phyloP scores from a whole-genome alignment of 495 filamentous ascomycete genomes.

The Friedmanniomyces endolithicus region DNA sequence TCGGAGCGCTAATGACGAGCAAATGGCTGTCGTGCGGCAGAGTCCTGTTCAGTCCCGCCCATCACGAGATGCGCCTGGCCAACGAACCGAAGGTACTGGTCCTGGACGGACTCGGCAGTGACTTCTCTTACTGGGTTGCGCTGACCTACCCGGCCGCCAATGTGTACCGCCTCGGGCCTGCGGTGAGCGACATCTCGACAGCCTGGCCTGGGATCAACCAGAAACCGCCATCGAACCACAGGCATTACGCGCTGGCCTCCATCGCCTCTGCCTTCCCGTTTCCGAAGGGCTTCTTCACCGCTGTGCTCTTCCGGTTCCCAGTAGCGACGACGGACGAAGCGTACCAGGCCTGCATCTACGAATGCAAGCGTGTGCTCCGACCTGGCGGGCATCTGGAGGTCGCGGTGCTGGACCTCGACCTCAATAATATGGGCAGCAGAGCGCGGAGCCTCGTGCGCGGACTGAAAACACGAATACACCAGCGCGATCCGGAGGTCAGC shows the following conservation, averaged over 20 bases:
- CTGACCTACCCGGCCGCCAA: constrained; percentile 76
- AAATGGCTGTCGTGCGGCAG: constrained; percentile 90
- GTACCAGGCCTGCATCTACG: constrained; percentile 69
- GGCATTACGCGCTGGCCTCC: constrained; percentile 63
- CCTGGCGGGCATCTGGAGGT: constrained; percentile 72
- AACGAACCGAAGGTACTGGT: constrained; percentile 58
- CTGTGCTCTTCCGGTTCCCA: constrained; percentile 82
- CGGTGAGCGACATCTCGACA: constrained; percentile 34
- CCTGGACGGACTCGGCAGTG: constrained; percentile 79
- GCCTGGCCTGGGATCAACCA: constrained; percentile 24
- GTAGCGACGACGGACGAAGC: constrained; percentile 55
- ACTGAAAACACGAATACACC: constrained; percentile 64
- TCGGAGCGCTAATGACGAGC: constrained; percentile 64
- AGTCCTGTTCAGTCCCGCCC: constrained; percentile 85
- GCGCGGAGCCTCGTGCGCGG: constrained; percentile 63
- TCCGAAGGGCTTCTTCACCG: constrained; percentile 70
- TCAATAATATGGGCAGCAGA: constrained; percentile 40
- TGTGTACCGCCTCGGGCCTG: constrained; percentile 70
- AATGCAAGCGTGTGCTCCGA: constrained; percentile 81
- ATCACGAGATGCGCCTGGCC: constrained; percentile 53
- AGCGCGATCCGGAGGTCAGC: constrained; percentile 47
- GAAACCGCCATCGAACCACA: constrained; percentile 65
- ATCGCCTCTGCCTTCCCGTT: constrained; percentile 70
- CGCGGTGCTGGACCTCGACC: constrained; percentile 30
- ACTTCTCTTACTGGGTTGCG: constrained; percentile 97